A percentile compares a stretch with the other conserved stretches of the same genome.
Conservation (phyloP, 257 asterid species). For the Nicotiana knightiana region DNA sequence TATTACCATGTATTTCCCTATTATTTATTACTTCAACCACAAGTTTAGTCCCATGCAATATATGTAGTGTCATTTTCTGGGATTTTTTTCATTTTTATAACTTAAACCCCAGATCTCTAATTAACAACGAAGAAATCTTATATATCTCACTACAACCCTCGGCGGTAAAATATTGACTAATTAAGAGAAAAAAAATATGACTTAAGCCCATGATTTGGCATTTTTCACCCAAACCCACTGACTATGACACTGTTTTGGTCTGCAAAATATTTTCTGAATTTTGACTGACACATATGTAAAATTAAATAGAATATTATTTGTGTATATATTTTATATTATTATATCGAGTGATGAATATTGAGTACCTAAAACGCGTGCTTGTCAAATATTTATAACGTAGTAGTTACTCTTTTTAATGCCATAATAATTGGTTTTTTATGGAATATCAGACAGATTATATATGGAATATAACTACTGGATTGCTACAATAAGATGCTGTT, state of each 20-base stretch:
- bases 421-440: neutral
- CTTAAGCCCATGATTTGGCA: neutral
- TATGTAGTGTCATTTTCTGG: neutral
- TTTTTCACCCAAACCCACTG: neutral
- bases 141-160: too few relatives aligned
- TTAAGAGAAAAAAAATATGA: neutral
- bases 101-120: too few relatives aligned
- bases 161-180: too few relatives aligned
- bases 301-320: neutral
- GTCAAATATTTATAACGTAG: neutral
- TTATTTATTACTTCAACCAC: neutral
- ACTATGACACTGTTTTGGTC: neutral
- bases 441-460: slow-evolving; percentile 1
- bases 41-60: neutral
- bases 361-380: neutral
- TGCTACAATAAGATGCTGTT: neutral
- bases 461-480: slow-evolving; percentile 4
- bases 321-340: neutral
- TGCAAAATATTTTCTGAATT: neutral
- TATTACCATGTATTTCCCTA: neutral
- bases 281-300: neutral
- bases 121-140: too few relatives aligned
- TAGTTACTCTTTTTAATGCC: neutral
- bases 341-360: neutral
- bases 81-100: too few relatives aligned